Percentiles rank a stretch among this genome's conserved stretches.
Conservation (phyloP, 2,329 filamentous ascomycete species). For the Thielaviopsis populi region DNA sequence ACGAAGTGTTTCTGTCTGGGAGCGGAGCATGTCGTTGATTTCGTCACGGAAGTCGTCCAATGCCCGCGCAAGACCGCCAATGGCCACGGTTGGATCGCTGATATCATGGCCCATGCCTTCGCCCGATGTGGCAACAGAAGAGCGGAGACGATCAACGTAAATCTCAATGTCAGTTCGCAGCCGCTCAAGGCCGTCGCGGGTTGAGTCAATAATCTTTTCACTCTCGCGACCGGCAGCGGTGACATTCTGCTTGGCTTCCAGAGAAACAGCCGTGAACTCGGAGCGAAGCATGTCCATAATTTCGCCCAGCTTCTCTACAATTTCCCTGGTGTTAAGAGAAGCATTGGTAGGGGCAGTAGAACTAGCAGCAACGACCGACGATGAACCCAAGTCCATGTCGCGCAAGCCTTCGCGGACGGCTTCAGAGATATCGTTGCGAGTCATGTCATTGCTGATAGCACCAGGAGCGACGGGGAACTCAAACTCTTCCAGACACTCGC, state of each 20-base stretch:
- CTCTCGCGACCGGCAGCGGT: slow-evolving; percentile 66
- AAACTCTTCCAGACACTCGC: slow-evolving; percentile 74
- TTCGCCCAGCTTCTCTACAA: slow-evolving; percentile 45
- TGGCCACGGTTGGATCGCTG: slow-evolving; percentile 60
- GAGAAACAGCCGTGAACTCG: slow-evolving; percentile 45
- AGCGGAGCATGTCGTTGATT: slow-evolving; percentile 55
- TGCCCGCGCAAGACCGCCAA: slow-evolving; percentile 34
- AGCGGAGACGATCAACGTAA: slow-evolving; percentile 60
- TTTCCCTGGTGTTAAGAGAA: slow-evolving; percentile 31
- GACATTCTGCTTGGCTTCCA: slow-evolving; percentile 61
- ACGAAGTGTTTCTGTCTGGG: slow-evolving; percentile 68
- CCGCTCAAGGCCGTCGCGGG: slow-evolving; percentile 73
- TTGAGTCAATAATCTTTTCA: slow-evolving; percentile 74
- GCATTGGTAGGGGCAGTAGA: slow-evolving; percentile 17
- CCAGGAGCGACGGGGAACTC: slow-evolving; percentile 54
- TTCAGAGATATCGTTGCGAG: slow-evolving; percentile 46
- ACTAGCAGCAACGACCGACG: slow-evolving; percentile 21
- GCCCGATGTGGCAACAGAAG: slow-evolving; percentile 24
- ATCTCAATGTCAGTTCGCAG: slow-evolving; percentile 66
- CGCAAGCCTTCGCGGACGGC: slow-evolving; percentile 47
- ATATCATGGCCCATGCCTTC: slow-evolving; percentile 33
- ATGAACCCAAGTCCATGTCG: slow-evolving; percentile 33
- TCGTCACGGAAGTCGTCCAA: slow-evolving; percentile 54
- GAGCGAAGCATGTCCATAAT: slow-evolving; percentile 45
- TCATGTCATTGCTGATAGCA: slow-evolving; percentile 32